Percentiles rank a stretch among this genome's conserved stretches.
Evolutionary conservation across 1,139 yeast genomes (phyloP).

Genomic region (Magnusiomyces starmeri): DNA sequence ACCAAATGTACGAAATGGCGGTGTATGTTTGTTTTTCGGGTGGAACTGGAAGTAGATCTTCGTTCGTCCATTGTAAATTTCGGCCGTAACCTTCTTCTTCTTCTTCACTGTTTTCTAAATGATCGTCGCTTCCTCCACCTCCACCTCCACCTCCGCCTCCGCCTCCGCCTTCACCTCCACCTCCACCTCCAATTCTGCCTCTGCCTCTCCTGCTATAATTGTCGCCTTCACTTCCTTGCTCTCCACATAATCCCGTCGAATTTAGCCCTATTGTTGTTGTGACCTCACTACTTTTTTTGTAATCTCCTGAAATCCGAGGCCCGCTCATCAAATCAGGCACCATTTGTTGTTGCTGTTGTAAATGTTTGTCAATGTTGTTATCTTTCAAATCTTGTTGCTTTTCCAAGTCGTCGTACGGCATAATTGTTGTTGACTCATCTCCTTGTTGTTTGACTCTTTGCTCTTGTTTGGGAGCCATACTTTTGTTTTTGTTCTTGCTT

Average conservation of each 20-base stretch:
- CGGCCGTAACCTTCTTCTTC: no score
- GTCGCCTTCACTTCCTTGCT: background rate
- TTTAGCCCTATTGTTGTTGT: background rate
- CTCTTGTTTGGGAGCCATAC: background rate
- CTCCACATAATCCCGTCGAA: background rate
- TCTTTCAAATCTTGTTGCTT: background rate
- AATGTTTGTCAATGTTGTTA: background rate
- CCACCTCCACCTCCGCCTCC: background rate
- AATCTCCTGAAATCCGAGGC: no score
- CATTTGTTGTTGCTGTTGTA: background rate
- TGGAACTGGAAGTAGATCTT: constrained; percentile 26
- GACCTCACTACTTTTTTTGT: background rate
- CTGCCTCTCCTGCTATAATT: background rate
- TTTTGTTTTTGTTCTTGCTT: background rate
- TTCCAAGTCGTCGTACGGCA: background rate
- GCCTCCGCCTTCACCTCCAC: background rate
- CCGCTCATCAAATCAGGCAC: background rate
- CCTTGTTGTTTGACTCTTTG: background rate
- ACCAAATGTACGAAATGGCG: constrained; percentile 21
- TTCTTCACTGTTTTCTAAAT: background rate
- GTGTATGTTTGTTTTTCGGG: constrained; percentile 22
- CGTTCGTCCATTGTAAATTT: constrained; percentile 8
- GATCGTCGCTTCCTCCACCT: background rate
- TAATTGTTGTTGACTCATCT: no score
- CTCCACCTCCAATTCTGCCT: background rate